Evolutionary conservation across 148 eudicot genomes (phyloP).

Genomic region (Rheum nobile): DNA sequence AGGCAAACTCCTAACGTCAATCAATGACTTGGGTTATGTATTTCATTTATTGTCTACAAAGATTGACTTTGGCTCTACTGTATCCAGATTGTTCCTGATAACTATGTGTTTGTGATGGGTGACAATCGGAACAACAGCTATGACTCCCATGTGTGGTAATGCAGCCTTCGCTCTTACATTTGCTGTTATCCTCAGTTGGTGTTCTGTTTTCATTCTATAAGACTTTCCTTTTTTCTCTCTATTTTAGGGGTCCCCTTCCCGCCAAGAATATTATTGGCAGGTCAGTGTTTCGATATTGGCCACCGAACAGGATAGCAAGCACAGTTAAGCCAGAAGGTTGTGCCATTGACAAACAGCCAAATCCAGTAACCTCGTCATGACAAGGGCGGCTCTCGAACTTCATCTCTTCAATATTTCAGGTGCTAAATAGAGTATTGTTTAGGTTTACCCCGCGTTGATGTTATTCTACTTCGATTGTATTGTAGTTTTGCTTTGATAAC

Average conservation of each 20-base stretch:
- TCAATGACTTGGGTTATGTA: background rate
- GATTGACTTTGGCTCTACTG: background rate
- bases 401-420: background rate
- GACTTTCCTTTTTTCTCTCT: constrained; percentile 1
- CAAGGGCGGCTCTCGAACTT: background rate
- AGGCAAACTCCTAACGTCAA: background rate
- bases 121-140: constrained; percentile 98
- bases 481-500: background rate
- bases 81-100: constrained; percentile 75
- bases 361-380: background rate
- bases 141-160: constrained; percentile 88
- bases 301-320: constrained; percentile 68
- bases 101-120: constrained; percentile 94
- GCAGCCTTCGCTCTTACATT: background rate
- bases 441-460: background rate
- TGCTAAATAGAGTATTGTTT: background rate
- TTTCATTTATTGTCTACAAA: background rate
- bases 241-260: constrained; percentile 79
- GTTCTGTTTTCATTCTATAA: background rate
- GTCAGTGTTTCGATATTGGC: constrained; percentile 87
- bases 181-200: background rate
- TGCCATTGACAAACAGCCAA: constrained; percentile 43
- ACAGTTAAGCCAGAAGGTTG: constrained; percentile 67
- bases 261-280: constrained; percentile 83
- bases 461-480: background rate